Evolutionary conservation across 495 filamentous ascomycete species (phyloP).

Genomic region (Darksidea phi): DNA sequence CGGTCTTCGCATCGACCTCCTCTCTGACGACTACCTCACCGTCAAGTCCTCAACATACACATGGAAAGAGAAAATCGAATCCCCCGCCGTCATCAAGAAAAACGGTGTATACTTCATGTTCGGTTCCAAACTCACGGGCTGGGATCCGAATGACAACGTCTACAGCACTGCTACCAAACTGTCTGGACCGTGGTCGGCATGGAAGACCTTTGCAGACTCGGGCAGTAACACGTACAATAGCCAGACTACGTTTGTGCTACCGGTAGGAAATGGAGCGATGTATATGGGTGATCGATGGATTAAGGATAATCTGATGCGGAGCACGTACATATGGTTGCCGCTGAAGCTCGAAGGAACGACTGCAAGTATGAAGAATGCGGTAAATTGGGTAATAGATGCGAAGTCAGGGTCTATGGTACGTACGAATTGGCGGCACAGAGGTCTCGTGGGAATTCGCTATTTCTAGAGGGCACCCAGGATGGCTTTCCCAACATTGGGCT

Average conservation of each 20-base stretch:
- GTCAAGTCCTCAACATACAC: conserved; percentile 45
- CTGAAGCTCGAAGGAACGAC: conserved; percentile 56
- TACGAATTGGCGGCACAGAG: too few species aligned
- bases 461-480: too few species aligned
- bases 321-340: conserved; percentile 67
- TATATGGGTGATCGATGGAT: conserved; percentile 71
- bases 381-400: conserved; percentile 55
- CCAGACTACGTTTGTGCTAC: conserved; percentile 54
- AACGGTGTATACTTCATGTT: conserved; percentile 56
- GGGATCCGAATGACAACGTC: conserved; percentile 60
- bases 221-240: conserved; percentile 56
- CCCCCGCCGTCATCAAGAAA: conserved; percentile 52
- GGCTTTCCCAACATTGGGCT: too few species aligned
- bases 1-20: conserved; percentile 53
- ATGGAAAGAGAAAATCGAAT: conserved; percentile 50
- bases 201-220: conserved; percentile 57
- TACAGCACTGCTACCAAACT: conserved; percentile 49
- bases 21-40: conserved; percentile 51
- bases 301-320: conserved; percentile 56
- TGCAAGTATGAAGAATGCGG: conserved; percentile 50
- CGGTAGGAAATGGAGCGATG: conserved; percentile 48
- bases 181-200: conserved; percentile 56
- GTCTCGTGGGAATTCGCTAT: too few species aligned
- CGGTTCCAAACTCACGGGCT: conserved; percentile 49
- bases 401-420: conserved; percentile 41